Evolutionary conservation across 2,329 filamentous ascomycete species (phyloP), one percentile per base, ranked within the genome.

Genomic region (Macrophomina phaseolina): DNA sequence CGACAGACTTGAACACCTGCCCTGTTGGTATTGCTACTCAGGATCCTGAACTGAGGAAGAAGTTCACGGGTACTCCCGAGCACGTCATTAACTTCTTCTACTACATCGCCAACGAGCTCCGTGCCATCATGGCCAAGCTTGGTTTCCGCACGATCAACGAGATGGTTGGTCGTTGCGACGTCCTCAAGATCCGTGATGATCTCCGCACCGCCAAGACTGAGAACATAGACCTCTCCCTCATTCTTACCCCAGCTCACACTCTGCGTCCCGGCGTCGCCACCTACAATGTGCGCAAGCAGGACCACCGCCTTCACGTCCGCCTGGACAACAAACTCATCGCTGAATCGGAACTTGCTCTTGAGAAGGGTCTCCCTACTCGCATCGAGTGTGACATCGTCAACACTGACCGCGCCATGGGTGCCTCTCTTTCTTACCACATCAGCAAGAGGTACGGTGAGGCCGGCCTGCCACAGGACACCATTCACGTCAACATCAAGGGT

Each of bases 61-160:
- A 97, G 82, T 97, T 98, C 80, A 85, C 89, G 72, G 94, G 94
- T 69, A 94, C 92, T 0, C 94, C 94, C 11, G 94, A 98, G 82
- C 93, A 97, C 73, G 94, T 97, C 67, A 97, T 98, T 81, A 98
- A 97, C 86, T 97, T 97, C 85, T 97, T 97, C 83, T 98, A 97
- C 83, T 98, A 97, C 75, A 86, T 98, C 63, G 91, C 94, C 72
- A 98, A 98, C 76, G 94, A 98, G 83, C 88, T 98, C 67, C 90
- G 94, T 76, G 93, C 94, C 42, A 97, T 98, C 81, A 97, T 98
- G 94, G 94, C 94, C 61, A 93, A 91, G 81, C 89, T 97, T 73
- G 94, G 94, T 71, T 93, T 97, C 87, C 90, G 94, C 71, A 97
- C 92, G 68, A 91, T 98, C 78, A 98, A 97, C 77, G 94, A 98